These are phyloP conservation scores for Acorus calamus DNA, from an alignment of 106 monocot genomes.

Conservation along the genomic window DNA sequence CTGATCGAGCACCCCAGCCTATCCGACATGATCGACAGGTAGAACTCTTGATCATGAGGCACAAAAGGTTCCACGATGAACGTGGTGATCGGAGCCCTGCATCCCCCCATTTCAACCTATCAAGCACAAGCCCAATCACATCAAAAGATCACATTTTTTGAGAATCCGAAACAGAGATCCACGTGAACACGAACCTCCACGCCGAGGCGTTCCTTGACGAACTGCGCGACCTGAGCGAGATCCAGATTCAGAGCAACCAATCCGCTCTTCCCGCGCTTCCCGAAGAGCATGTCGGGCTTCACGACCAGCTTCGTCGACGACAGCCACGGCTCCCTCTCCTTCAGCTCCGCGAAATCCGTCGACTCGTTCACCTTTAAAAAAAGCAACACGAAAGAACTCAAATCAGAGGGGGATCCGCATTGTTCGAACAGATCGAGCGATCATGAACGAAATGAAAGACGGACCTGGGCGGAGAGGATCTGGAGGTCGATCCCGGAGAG, in stretches of 20 bases:
- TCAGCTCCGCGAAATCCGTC: conserved; percentile 9
- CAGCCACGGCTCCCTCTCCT: conserved; percentile 11
- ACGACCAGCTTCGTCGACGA: conserved; percentile 17
- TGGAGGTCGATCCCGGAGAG: conserved; percentile 39
- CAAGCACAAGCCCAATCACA: background rate
- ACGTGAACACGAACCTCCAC: conserved; percentile 6
- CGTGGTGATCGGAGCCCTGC: conserved; percentile 13
- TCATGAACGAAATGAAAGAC: too few relatives aligned
- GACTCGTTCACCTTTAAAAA: conserved; percentile 12
- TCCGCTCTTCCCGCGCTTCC: conserved; percentile 30
- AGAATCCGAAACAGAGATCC: too few relatives aligned
- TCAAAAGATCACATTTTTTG: too few relatives aligned
- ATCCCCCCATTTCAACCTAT: conserved; percentile 11
- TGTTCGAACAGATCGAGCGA: too few relatives aligned
- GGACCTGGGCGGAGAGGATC: conserved; percentile 45
- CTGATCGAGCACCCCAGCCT: conserved; percentile 10
- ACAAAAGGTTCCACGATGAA: conserved; percentile 15
- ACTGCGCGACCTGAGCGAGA: conserved; percentile 11
- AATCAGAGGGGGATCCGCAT: too few relatives aligned
- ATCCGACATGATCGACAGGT: conserved; percentile 12
- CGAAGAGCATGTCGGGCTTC: conserved; percentile 32
- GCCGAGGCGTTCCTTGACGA: conserved; percentile 20
- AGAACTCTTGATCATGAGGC: conserved; percentile 7
- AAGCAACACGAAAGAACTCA: too few relatives aligned
- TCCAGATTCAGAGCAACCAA: conserved; percentile 18